Conservation (phyloP, 495 filamentous ascomycete genomes). For the Thozetella sp. region DNA sequence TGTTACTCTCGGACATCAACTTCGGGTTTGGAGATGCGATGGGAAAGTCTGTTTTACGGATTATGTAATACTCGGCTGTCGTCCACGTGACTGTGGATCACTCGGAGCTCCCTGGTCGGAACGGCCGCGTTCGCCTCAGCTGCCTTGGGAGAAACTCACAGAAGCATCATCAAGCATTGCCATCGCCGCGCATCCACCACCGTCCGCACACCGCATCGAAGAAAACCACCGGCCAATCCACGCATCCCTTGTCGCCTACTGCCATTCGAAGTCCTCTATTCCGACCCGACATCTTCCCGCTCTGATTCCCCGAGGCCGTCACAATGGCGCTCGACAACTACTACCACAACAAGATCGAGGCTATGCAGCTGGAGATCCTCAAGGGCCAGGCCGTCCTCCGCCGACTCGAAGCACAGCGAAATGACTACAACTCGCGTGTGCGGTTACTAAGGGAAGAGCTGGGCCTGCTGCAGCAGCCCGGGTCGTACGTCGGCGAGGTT, state of each 20-base stretch:
- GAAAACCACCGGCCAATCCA: background rate
- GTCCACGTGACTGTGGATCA: no score
- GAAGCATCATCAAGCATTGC: no score
- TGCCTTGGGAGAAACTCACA: no score
- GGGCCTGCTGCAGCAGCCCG: conserved; percentile 93
- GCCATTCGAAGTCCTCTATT: background rate
- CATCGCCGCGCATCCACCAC: no score
- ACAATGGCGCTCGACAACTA: conserved; percentile 98
- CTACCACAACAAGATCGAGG: conserved; percentile 99
- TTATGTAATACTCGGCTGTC: no score
- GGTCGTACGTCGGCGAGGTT: conserved; percentile 97
- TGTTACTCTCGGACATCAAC: no score
- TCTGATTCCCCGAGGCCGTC: conserved; percentile 39
- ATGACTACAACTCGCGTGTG: conserved; percentile 99
- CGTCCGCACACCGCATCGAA: no score
- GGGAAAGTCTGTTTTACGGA: no score
- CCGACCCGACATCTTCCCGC: background rate
- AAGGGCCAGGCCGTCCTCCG: conserved; percentile 95
- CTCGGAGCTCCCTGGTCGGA: no score
- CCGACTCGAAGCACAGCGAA: conserved; percentile 94
- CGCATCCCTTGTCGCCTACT: no score
- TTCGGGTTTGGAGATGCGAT: no score
- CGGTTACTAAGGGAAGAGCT: conserved; percentile 95
- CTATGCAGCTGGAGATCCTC: conserved; percentile 99
- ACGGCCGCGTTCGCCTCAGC: no score